Evolutionary conservation across 768 basidiomycete species (phyloP).

Genomic region (Hygrophorus pudorinus): DNA sequence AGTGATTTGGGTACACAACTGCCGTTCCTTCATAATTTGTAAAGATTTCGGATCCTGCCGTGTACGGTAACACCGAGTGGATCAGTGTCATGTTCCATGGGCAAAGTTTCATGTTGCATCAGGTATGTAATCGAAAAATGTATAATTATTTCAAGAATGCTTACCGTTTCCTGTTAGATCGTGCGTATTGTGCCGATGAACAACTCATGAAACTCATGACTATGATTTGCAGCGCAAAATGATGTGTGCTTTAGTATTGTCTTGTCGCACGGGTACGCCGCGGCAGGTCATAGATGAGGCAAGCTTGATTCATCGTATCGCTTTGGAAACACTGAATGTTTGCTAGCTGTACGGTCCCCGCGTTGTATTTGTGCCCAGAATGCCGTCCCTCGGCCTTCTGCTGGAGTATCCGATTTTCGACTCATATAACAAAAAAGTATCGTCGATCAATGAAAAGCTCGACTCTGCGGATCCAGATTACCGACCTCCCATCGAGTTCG

Average conservation of each 20-base stretch:
- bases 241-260: slow-evolving; percentile 80
- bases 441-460: slow-evolving; percentile 38
- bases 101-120: slow-evolving; percentile 98
- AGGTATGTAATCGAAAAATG: slow-evolving; percentile 44
- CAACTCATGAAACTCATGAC: not conserved
- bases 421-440: slow-evolving; percentile 59
- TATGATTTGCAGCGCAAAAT: slow-evolving; percentile 73
- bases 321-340: not conserved
- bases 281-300: slow-evolving; percentile 68
- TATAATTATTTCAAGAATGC: not conserved
- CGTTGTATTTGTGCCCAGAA: slow-evolving; percentile 82
- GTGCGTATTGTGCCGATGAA: slow-evolving; percentile 19
- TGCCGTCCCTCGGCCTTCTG: slow-evolving; percentile 88
- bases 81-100: slow-evolving; percentile 89
- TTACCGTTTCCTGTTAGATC: slow-evolving; percentile 18
- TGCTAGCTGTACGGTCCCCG: slow-evolving; percentile 67
- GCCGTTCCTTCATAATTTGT: not conserved
- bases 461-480: slow-evolving; percentile 47
- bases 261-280: slow-evolving; percentile 69
- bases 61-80: slow-evolving; percentile 92
- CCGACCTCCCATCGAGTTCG: slow-evolving; percentile 68
- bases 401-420: slow-evolving; percentile 82
- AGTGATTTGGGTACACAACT: slow-evolving; percentile 3
- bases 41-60: slow-evolving; percentile 76
- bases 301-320: slow-evolving; percentile 3